Base-by-base conservation (phyloP, 2,329 filamentous ascomycete species). In the Myrmaecium sp. region DNA sequence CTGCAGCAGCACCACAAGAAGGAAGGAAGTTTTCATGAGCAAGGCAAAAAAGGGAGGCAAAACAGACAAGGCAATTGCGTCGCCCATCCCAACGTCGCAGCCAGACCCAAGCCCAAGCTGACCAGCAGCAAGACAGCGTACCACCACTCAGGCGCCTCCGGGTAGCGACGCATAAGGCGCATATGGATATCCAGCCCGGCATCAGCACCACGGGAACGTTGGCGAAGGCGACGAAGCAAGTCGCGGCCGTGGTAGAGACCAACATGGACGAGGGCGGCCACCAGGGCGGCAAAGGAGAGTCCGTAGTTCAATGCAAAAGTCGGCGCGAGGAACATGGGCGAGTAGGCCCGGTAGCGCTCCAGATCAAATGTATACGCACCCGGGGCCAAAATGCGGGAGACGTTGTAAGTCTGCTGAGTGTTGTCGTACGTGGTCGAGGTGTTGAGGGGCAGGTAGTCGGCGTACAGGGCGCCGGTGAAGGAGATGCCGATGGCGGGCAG, bases 1-100 rank as follows among this genome's bases (percentile, higher is more conserved):
- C 8, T 7, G 8, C 8, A 11, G n/a, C n/a, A 10, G 8, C 8
- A 8, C 8, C 8, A 25, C 23, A 25, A 8, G 23, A 25, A 21
- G 18, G 8, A 21, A 31, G 9, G 14, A 17, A 12, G 16, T 19
- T 21, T 14, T 22, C 11, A 33, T 58, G 17, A 66, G 36, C 20
- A 72, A 58, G 44, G 66, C 69, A 29, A 72, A 50, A 26, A 70
- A 43, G 30, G 50, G 55, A 2, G 49, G n/a, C n/a, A n/a, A n/a
- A n/a, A n/a, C n/a, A n/a, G n/a, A n/a, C n/a, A 60, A 2, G 57
- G 46, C 12, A 62, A 41, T 29, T 58, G 51, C 1, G 59, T 60
- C 5, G 38, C 33, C 11, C 38, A 50, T 2, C 33, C 38, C 9
- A 46, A 29, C 14, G 40, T 35, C 2, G 39, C 37, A 4, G 36